phyloP scores from a whole-genome alignment of 345 rosid species.

The Jatropha curcas region DNA sequence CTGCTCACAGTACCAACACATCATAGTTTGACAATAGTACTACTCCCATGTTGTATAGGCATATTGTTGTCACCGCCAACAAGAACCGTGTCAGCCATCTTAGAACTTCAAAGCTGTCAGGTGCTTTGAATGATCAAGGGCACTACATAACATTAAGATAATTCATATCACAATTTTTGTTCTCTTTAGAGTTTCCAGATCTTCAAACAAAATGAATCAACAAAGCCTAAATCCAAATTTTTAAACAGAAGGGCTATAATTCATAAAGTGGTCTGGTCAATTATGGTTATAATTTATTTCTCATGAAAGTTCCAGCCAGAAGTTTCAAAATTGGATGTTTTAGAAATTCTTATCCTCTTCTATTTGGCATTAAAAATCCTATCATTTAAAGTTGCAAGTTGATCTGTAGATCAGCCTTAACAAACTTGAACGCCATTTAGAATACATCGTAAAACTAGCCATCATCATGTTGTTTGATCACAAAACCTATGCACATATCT shows the following conservation, averaged over 20 bases:
- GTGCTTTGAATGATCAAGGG: background rate
- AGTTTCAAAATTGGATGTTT: background rate
- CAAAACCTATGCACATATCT: background rate
- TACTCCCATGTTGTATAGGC: too few species aligned
- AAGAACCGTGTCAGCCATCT: too few species aligned
- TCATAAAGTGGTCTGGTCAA: background rate
- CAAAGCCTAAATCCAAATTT: background rate
- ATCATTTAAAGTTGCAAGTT: background rate
- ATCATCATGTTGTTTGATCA: background rate
- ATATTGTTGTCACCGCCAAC: too few species aligned
- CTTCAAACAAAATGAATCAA: background rate
- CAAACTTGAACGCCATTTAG: background rate
- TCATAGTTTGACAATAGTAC: too few species aligned
- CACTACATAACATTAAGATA: background rate
- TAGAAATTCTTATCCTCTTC: background rate
- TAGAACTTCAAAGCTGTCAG: background rate
- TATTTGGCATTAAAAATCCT: background rate
- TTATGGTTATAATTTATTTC: too few species aligned
- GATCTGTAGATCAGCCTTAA: background rate
- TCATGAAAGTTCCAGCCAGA: background rate
- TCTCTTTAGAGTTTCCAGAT: background rate
- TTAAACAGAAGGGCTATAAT: background rate
- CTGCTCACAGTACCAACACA: too few species aligned
- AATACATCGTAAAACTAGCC: background rate
- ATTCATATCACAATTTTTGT: background rate